These are phyloP conservation scores for Blepharisma undulans DNA, from an alignment of 169 alveolate species.

Conservation along the genomic window DNA sequence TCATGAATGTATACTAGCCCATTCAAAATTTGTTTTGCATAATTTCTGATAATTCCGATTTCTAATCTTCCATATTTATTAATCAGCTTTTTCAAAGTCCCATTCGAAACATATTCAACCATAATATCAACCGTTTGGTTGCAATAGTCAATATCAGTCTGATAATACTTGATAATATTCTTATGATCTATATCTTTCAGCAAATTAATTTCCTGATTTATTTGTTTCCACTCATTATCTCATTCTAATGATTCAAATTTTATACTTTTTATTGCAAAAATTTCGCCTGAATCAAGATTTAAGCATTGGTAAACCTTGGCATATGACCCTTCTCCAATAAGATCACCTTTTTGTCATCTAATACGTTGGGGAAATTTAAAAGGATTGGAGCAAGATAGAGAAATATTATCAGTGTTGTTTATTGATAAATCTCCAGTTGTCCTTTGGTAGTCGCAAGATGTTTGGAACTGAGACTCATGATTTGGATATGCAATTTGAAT, in stretches of 20 bases:
- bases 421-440: too few relatives aligned
- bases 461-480: too few relatives aligned
- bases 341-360: background rate
- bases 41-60: background rate
- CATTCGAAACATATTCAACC: slow-evolving; percentile 34
- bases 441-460: too few relatives aligned
- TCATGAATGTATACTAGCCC: slow-evolving; percentile 71
- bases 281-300: slow-evolving; percentile 1
- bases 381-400: too few relatives aligned
- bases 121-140: background rate
- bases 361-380: too few relatives aligned
- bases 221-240: background rate
- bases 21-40: slow-evolving; percentile 53
- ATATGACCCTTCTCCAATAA: slow-evolving; percentile 14
- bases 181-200: background rate
- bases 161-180: slow-evolving; percentile 19
- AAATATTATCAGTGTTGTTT: too few relatives aligned
- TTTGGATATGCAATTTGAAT: too few relatives aligned
- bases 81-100: background rate
- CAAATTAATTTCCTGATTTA: background rate
- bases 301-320: slow-evolving; percentile 17
- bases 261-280: background rate
- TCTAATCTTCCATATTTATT: slow-evolving; percentile 8
- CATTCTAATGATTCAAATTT: background rate
- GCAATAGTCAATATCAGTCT: background rate